Evolutionary conservation across 2,329 filamentous ascomycete genomes (phyloP).

Genomic region (Canariomyces notabilis): DNA sequence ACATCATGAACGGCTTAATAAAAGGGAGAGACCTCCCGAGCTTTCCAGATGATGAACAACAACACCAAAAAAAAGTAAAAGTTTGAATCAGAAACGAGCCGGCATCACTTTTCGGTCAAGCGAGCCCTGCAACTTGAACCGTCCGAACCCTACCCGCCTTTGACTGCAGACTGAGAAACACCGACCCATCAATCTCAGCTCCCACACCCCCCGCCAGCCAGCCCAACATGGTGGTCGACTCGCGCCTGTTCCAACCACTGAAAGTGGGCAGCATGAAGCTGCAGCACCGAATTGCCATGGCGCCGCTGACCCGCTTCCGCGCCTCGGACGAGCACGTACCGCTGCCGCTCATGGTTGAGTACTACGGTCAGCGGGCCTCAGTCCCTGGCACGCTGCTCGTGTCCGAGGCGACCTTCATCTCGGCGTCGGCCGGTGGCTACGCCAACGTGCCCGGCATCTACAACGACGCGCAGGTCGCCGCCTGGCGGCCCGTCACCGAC

Average conservation of each 20-base stretch:
- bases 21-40: no score
- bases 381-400: conserved; percentile 39
- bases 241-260: conserved; percentile 39
- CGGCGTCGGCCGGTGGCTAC: conserved; percentile 31
- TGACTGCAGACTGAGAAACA: no score
- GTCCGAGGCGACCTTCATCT: conserved; percentile 43
- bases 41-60: no score
- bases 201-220: no score
- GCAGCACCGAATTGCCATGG: conserved; percentile 47
- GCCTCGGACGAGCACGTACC: conserved; percentile 32
- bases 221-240: conserved; percentile 1
- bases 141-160: no score
- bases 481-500: conserved; percentile 55
- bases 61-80: no score
- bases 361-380: conserved; percentile 41
- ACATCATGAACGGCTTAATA: no score
- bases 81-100: no score
- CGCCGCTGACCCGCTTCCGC: conserved; percentile 51
- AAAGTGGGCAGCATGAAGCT: conserved; percentile 43
- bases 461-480: conserved; percentile 46
- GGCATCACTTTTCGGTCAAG: no score
- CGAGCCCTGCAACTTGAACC: no score
- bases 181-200: no score
- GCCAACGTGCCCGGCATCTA: conserved; percentile 55
- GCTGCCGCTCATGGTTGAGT: conserved; percentile 25